Conservation (phyloP, 306 rosid genomes). For the Trifolium subterraneum region DNA sequence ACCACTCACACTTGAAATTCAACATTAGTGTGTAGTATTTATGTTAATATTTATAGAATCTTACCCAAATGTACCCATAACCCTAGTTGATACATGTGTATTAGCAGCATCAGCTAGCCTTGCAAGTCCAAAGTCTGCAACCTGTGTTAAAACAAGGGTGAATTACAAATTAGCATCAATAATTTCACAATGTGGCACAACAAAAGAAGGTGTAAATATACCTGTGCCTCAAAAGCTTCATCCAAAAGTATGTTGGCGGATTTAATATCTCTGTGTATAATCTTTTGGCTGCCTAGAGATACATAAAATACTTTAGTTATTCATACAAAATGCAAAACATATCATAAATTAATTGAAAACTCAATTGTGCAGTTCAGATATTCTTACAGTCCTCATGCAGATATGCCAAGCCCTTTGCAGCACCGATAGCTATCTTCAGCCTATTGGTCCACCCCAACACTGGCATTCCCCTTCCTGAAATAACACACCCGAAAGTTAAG, state of each 20-base stretch:
- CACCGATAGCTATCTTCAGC: slow-evolving; percentile 82
- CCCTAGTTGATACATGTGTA: slow-evolving; percentile 93
- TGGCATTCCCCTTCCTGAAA: slow-evolving; percentile 62
- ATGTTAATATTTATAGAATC: slow-evolving; percentile 40
- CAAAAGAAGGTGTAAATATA: slow-evolving; percentile 20
- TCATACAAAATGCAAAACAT: slow-evolving; percentile 35
- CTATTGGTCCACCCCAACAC: slow-evolving; percentile 85
- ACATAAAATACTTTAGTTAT: slow-evolving; percentile 48
- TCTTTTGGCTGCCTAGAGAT: slow-evolving; percentile 85
- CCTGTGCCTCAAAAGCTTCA: slow-evolving; percentile 83
- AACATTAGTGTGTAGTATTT: slow-evolving; percentile 13
- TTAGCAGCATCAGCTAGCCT: slow-evolving; percentile 66
- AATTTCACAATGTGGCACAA: neutral
- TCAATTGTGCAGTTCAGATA: neutral
- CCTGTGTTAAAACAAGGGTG: slow-evolving; percentile 57
- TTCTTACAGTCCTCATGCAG: slow-evolving; percentile 88
- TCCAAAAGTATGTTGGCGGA: slow-evolving; percentile 93
- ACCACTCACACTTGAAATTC: no score
- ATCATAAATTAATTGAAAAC: neutral
- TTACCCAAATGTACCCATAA: slow-evolving; percentile 98
- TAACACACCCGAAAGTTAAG: neutral
- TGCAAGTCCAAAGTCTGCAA: slow-evolving; percentile 98
- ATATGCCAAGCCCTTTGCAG: slow-evolving; percentile 93
- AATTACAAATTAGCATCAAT: slow-evolving; percentile 33
- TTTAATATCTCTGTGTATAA: slow-evolving; percentile 96